Evolutionary conservation across 1,139 yeast genomes (phyloP), one percentile per base, ranked within the genome.

Genomic region (Hanseniaspora gamundiae): DNA sequence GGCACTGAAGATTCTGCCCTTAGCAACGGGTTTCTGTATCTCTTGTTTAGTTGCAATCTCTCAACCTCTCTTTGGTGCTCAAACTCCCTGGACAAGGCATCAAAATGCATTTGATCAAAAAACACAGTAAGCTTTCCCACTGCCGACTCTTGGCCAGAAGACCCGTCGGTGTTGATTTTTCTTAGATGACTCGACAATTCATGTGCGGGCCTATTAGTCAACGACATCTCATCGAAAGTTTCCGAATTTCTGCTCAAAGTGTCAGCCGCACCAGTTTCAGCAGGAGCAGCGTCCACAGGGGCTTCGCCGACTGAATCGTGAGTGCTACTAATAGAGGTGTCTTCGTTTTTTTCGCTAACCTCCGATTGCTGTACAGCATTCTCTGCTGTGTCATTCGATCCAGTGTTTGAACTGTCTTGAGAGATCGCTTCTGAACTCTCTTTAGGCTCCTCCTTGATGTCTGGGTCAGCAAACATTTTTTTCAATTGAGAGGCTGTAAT

Each of bases 401-500:
- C n/a, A n/a, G n/a, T n/a, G n/a, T n/a, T n/a, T n/a, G n/a, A n/a
- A n/a, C n/a, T n/a, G n/a, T n/a, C n/a, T n/a, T n/a, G n/a, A n/a
- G n/a, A n/a, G n/a, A n/a, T n/a, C n/a, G n/a, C 17, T 29, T 30
- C 27, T 19, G 14, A 4, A 2, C 22, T 27, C 35, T 29, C 30
- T 9, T 35, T 20, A 38, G 14, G 36, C 11, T 10, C 45, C 26
- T 6, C 39, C 35, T 26, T 48, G 29, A 27, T 50, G 51, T 30
- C 47, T 38, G 67, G 62, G 43, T 68, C 86, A 53, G 75, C 62
- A 54, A 91, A 79, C 45, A 87, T 71, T 52, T 79, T 84, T 48
- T 80, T 76, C 56, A 93, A 68, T 57, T 91, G 98, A 52, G 81
- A 81, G 13, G 95, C 85, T 2, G 98, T 88, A 40, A 91, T 83